Conservation (phyloP, 495 filamentous ascomycete genomes). For the Neurospora sp. region DNA sequence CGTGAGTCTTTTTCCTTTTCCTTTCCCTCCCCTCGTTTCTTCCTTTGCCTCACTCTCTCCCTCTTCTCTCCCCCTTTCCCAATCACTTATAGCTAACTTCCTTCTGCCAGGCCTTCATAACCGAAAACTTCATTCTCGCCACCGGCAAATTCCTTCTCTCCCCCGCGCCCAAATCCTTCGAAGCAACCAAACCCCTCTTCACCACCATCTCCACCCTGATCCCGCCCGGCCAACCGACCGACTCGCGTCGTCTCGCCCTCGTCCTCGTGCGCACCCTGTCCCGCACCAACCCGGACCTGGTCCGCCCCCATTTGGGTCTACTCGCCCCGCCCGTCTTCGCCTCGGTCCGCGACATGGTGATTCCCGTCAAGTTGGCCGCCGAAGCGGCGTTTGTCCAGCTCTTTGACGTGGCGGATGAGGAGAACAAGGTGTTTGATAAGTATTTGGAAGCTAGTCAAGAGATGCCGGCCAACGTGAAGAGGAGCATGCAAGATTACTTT, state of each 20-base stretch:
- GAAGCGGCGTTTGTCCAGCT: conserved; percentile 91
- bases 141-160: conserved; percentile 89
- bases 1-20: conserved; percentile 33
- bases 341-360: conserved; percentile 83
- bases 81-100: background rate
- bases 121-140: conserved; percentile 84
- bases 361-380: conserved; percentile 89
- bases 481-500: conserved; percentile 96
- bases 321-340: conserved; percentile 81
- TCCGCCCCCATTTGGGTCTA: conserved; percentile 64
- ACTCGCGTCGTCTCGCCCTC: conserved; percentile 80
- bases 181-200: conserved; percentile 68
- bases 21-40: background rate
- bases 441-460: conserved; percentile 50
- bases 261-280: conserved; percentile 80
- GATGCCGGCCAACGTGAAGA: conserved; percentile 58
- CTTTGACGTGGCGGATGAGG: conserved; percentile 84
- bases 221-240: conserved; percentile 60
- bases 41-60: background rate
- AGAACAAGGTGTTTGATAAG: conserved; percentile 81
- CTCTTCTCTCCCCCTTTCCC: background rate
- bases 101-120: conserved; percentile 54
- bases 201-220: conserved; percentile 64
- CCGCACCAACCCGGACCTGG: conserved; percentile 63
- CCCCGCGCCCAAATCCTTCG: conserved; percentile 49